phyloP scores from a whole-genome alignment of 2,329 filamentous ascomycete genomes.

The Pseudogymnoascus sp. region DNA sequence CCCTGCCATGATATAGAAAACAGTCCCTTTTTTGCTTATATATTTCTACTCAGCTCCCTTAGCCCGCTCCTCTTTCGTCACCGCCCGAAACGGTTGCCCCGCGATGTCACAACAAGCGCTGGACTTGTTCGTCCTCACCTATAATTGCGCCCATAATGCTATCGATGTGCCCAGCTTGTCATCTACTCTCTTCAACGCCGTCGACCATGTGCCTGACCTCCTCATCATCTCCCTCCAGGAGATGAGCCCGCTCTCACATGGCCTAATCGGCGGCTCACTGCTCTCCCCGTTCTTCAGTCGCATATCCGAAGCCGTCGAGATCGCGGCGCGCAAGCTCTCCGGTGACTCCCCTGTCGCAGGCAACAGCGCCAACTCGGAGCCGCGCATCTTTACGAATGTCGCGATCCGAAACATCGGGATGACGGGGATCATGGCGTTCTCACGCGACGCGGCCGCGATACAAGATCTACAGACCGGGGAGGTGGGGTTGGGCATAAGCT shows the following conservation, averaged over 20 bases:
- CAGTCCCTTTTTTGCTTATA: conserved; percentile 6
- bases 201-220: conserved; percentile 56
- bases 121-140: conserved; percentile 72
- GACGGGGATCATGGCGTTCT: conserved; percentile 83
- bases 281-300: conserved; percentile 66
- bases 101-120: conserved; percentile 30
- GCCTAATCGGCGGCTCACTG: conserved; percentile 77
- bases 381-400: conserved; percentile 57
- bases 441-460: conserved; percentile 52
- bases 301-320: conserved; percentile 62
- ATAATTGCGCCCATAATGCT: conserved; percentile 72
- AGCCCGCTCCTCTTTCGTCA: conserved; percentile 10
- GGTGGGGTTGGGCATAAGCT: conserved; percentile 72
- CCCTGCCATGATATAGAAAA: background rate
- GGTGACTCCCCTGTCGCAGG: conserved; percentile 18
- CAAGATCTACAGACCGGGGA: conserved; percentile 65
- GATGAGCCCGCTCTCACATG: conserved; percentile 71
- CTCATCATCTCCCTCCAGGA: conserved; percentile 72
- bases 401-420: conserved; percentile 71
- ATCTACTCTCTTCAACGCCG: conserved; percentile 54
- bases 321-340: conserved; percentile 43
- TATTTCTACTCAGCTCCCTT: conserved; percentile 1
- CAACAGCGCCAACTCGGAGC: conserved; percentile 14
- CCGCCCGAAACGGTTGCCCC: background rate
- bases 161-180: conserved; percentile 65